Base-by-base conservation (phyloP, 2,329 filamentous ascomycete species). In the Chaetoscypha palmicola region DNA sequence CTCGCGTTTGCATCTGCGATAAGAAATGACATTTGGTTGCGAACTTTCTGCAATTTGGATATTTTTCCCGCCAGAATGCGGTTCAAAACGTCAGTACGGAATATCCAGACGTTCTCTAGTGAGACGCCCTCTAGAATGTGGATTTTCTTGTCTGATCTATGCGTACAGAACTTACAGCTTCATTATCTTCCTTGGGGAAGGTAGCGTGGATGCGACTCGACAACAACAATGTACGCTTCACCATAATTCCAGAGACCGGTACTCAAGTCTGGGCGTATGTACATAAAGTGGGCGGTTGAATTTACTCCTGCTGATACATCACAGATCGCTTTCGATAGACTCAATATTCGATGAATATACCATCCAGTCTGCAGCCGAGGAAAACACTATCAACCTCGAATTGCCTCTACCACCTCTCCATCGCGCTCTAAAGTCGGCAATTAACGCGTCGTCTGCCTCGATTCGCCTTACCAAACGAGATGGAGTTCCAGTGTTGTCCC, bases 381-480 rank as follows among this genome's bases (percentile, higher is more conserved):
- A 79, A 64, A 95, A 95, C 66, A 86, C 89, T 41, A 96, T 98
- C 68, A 96, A 98, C 66, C 82, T 98, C 51, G 92, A 98, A 68
- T 78, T 98, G 1, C 89, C 92, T 20, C 79, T 97, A n/a, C 76
- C 79, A 11, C 83, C 86, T 2, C 79, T 98, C 17, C 86, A 92
- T 58, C 83, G 90, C 47, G 92, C 92, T n/a, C 79, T 98, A 46
- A 88, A 83, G 58, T 96, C 90, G 26, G 91, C 91, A 34, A 71
- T 85, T 41, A 83, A 86, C 60, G 87, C 86, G 57, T 80, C 83
- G 14, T 83, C 86, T 14, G 88, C 90, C 43, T 85, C 83, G 11
- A 79, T 98, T 30, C 84, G 91, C 30, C 78, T 98, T 32, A 96
- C 91, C 19, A 97, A 97, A 65, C 94, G 92, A 61, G 87, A 94